Conservation (phyloP, 2,329 filamentous ascomycete species). For the Monosporascus sp. region DNA sequence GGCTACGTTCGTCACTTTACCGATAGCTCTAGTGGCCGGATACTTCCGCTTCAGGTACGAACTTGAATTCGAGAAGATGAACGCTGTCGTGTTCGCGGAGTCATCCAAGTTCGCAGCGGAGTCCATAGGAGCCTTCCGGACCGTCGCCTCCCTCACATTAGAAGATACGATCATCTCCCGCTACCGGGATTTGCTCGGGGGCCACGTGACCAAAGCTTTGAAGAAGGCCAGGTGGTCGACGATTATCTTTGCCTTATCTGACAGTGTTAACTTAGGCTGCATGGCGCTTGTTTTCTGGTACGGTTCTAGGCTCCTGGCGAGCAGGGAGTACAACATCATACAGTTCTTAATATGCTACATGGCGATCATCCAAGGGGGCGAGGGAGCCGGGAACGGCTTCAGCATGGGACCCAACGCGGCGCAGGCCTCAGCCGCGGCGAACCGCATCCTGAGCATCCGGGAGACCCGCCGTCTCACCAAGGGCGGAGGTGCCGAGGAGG, state of each 20-base stretch:
- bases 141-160: constrained; percentile 64
- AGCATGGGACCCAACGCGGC: constrained; percentile 61
- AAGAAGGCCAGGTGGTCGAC: constrained; percentile 57
- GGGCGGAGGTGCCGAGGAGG: constrained; percentile 10
- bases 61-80: constrained; percentile 64
- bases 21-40: constrained; percentile 41
- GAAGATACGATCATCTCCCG: constrained; percentile 59
- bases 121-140: constrained; percentile 68
- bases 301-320: constrained; percentile 53
- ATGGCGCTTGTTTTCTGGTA: constrained; percentile 64
- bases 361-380: constrained; percentile 61
- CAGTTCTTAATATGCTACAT: constrained; percentile 57
- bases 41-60: constrained; percentile 54
- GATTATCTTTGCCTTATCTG: constrained; percentile 62
- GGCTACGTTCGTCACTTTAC: constrained; percentile 54
- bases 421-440: constrained; percentile 53
- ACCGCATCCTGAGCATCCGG: constrained; percentile 51
- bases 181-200: constrained; percentile 53
- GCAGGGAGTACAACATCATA: constrained; percentile 40
- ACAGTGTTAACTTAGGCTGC: constrained; percentile 59
- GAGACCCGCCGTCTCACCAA: constrained; percentile 35
- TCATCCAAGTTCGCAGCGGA: constrained; percentile 73
- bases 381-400: constrained; percentile 62
- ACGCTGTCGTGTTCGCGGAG: constrained; percentile 61
- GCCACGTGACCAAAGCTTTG: constrained; percentile 56